Base-by-base conservation (phyloP, 352 stramenopile species). In the Phytophthora ohioensis region DNA sequence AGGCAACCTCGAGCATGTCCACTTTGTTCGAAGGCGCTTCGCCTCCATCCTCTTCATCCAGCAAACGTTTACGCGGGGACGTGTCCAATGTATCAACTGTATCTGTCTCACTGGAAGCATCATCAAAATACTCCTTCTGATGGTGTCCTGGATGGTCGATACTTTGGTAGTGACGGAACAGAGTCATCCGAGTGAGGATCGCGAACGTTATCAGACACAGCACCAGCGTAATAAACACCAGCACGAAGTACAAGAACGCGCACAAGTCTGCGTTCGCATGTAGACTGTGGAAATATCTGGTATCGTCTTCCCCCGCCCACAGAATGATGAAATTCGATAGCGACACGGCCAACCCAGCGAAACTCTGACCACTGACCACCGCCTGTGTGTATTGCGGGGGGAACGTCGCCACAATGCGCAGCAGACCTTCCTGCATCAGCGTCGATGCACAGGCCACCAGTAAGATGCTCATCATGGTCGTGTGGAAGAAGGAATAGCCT, bases 161-260 rank as follows among this genome's bases (percentile, higher is more conserved):
- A n/a, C 47, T 79, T 38, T 89, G 78, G 70, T 93, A 95, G 69
- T 87, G 76, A 21, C 71, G 80, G 54, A 92, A 91, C n/a, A 92
- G 68, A 11, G 79, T 61, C 79, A 92, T 91, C 27, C 78, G 68
- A 8, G 77, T 90, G 31, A 95, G 79, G 13, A 75, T 55, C 0
- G 77, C 70, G 42, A 95, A 92, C 48, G 81, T 56, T 39, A 92
- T 49, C 15, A 80, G 65, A 41, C 80, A 89, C 34, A 84, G 38
- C 4, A 92, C 66, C 38, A 94, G 76, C 45, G 84, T 88, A 31
- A 88, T 69, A 53, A 93, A 92, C 21, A 89, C 85, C 47, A 91
- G 79, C 30, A 87, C 72, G 34, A 95, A 95, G 71, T 95, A 95
- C 55, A 90, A 63, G 63, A 94, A 93, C 3, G 84, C 88, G 49